phyloP scores from a whole-genome alignment of 1,139 yeast genomes.

The Taphrina deformans region DNA sequence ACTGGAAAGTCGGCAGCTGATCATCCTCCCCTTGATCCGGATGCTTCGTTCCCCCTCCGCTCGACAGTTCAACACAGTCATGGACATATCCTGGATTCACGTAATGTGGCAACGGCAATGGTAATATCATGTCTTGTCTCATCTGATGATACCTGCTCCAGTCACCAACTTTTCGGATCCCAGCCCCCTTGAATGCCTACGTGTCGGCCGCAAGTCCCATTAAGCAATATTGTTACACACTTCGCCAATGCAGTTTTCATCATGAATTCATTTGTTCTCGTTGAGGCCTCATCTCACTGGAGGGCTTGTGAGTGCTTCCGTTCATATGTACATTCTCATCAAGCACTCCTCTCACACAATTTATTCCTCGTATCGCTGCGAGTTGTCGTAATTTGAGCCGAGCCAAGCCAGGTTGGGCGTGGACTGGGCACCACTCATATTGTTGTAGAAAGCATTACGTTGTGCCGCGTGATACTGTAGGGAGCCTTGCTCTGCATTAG shows the following conservation, averaged over 20 bases:
- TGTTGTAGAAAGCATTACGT: conserved; percentile 13
- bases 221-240: neutral
- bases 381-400: neutral
- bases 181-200: neutral
- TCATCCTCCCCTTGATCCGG: no score
- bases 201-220: neutral
- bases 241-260: conserved; percentile 2
- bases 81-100: no score
- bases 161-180: neutral
- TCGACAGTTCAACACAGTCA: no score
- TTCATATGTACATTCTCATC: neutral
- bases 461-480: conserved; percentile 9
- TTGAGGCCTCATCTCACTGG: neutral
- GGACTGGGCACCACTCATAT: conserved; percentile 26
- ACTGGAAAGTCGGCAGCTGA: neutral
- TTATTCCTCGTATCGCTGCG: neutral
- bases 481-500: neutral
- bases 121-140: no score
- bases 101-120: no score
- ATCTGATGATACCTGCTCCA: neutral
- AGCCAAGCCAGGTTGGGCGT: conserved; percentile 29
- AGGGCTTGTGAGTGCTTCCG: neutral
- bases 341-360: no score
- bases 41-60: no score
- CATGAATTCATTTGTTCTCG: neutral